Percentiles rank a stretch among this genome's conserved stretches.
phyloP scores from a whole-genome alignment of 2,329 filamentous ascomycete genomes.

The Arthrinium puccinioides region DNA sequence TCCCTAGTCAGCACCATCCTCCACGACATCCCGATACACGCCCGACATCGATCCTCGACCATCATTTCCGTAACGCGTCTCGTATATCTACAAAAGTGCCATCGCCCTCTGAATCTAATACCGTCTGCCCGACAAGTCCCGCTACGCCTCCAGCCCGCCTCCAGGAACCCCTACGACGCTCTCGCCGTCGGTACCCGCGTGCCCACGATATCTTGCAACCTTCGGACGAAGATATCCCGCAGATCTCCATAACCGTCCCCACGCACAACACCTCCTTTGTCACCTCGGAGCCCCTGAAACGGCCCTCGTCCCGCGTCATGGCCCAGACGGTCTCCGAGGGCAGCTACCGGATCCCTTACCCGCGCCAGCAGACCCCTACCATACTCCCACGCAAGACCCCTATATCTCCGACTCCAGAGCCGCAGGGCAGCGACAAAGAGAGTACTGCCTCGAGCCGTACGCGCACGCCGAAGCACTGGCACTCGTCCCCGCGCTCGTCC shows the following conservation, averaged over 20 bases:
- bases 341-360: neutral
- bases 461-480: slow-evolving; percentile 4
- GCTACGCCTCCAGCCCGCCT: neutral
- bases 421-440: neutral
- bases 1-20: slow-evolving; percentile 10
- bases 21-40: slow-evolving; percentile 5
- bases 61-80: slow-evolving; percentile 11
- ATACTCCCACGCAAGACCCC: no score
- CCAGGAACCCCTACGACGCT: neutral
- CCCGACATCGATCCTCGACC: slow-evolving; percentile 18
- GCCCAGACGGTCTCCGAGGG: neutral
- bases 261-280: slow-evolving; percentile 22
- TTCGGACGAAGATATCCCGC: slow-evolving; percentile 1
- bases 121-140: slow-evolving; percentile 10
- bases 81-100: slow-evolving; percentile 1
- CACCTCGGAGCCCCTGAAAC: slow-evolving; percentile 29
- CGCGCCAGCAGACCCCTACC: no score
- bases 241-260: slow-evolving; percentile 5
- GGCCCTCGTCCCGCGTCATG: slow-evolving; percentile 25
- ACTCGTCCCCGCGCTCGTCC: slow-evolving; percentile 6
- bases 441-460: neutral
- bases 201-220: neutral
- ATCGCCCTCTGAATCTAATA: slow-evolving; percentile 1
- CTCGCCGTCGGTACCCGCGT: neutral
- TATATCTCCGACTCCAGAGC: neutral